Conservation (phyloP, 2,329 filamentous ascomycete genomes). For the Colletotrichum australisinense region DNA sequence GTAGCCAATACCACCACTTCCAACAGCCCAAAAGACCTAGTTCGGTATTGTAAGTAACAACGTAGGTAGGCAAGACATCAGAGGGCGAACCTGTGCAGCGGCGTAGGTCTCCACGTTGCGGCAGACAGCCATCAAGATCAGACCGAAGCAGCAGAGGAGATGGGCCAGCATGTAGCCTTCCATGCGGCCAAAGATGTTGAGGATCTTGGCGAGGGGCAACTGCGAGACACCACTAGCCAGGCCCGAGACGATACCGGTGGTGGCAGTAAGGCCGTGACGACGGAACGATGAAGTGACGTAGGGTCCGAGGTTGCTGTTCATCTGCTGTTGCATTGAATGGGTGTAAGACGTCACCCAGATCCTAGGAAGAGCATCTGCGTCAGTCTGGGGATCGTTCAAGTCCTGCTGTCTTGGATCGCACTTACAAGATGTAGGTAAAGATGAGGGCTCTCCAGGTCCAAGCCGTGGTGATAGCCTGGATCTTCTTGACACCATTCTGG, state of each 20-base stretch:
- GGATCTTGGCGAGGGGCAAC: constrained; percentile 51
- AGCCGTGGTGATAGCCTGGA: constrained; percentile 45
- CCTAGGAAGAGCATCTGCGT: constrained; percentile 38
- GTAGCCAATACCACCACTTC: constrained; percentile 47
- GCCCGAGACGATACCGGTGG: constrained; percentile 56
- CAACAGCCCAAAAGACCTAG: constrained; percentile 67
- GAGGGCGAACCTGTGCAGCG: constrained; percentile 43
- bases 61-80: neutral
- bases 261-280: constrained; percentile 57
- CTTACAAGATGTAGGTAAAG: constrained; percentile 52
- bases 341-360: constrained; percentile 57
- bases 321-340: constrained; percentile 52
- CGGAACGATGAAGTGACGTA: constrained; percentile 53
- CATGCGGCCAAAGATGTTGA: constrained; percentile 51
- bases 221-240: constrained; percentile 43
- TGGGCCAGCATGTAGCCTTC: constrained; percentile 50
- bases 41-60: neutral
- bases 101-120: constrained; percentile 59
- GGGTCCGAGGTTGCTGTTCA: constrained; percentile 45
- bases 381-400: neutral
- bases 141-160: constrained; percentile 45
- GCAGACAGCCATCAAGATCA: constrained; percentile 68
- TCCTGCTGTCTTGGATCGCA: neutral
- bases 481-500: constrained; percentile 32
- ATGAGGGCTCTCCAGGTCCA: constrained; percentile 51